These are phyloP conservation scores for Diaporthe sp. DNA, from an alignment of 2,329 filamentous ascomycete genomes.

Conservation along the genomic window DNA sequence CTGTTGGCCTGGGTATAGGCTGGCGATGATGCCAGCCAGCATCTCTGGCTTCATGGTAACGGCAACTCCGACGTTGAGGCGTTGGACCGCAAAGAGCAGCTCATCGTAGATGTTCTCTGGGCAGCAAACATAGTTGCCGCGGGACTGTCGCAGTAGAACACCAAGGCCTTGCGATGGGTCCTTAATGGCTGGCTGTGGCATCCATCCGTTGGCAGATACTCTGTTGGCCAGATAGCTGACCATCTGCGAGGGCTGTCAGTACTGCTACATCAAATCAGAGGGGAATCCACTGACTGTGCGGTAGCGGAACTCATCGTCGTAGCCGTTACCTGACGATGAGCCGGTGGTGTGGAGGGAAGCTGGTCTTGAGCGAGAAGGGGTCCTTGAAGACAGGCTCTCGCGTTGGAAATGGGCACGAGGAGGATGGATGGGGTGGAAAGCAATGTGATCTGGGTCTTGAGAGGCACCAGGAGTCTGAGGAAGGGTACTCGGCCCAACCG, in stretches of 20 bases:
- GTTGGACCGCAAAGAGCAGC: constrained; percentile 58
- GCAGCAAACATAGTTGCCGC: constrained; percentile 57
- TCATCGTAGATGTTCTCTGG: constrained; percentile 55
- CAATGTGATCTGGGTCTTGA: constrained; percentile 19
- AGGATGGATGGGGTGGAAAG: constrained; percentile 17
- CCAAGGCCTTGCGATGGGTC: constrained; percentile 49
- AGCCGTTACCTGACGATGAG: constrained; percentile 39
- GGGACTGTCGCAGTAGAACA: constrained; percentile 55
- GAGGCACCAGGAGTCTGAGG: not conserved
- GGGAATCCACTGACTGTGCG: constrained; percentile 47
- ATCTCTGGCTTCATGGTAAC: constrained; percentile 65
- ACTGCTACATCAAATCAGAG: not conserved
- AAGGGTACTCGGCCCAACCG: constrained; percentile 5
- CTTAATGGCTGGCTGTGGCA: constrained; percentile 44
- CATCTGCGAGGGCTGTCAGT: constrained; percentile 46
- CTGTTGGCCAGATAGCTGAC: constrained; percentile 50
- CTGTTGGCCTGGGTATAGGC: constrained; percentile 55
- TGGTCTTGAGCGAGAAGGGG: constrained; percentile 33
- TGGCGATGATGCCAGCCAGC: constrained; percentile 59
- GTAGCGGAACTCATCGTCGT: constrained; percentile 51
- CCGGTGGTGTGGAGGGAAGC: constrained; percentile 36
- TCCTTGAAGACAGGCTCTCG: constrained; percentile 28
- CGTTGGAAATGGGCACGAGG: constrained; percentile 32
- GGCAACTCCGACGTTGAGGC: constrained; percentile 61
- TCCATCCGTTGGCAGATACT: constrained; percentile 50